phyloP scores from a whole-genome alignment of 108 stramenopile species.

The Thalassiosira profunda region DNA sequence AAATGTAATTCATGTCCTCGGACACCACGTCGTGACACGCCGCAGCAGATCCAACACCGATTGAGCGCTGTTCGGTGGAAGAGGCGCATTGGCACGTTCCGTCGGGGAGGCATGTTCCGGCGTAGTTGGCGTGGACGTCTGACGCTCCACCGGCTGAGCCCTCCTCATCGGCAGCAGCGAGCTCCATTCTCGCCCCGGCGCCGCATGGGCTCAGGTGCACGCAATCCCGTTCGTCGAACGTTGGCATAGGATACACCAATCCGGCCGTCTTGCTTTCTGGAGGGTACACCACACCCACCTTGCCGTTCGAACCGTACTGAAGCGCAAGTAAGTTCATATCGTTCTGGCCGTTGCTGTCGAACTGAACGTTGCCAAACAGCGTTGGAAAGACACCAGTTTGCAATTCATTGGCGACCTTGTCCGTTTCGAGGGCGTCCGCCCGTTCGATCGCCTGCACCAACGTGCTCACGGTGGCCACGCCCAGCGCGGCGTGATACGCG shows the following conservation, averaged over 20 bases:
- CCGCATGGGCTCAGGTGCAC: slow-evolving; percentile 1
- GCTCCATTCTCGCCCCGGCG: neutral
- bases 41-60: neutral
- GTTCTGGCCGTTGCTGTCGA: slow-evolving; percentile 28
- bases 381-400: slow-evolving; percentile 7
- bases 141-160: too few species aligned
- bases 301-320: slow-evolving; percentile 18
- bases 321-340: slow-evolving; percentile 3
- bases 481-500: slow-evolving; percentile 28
- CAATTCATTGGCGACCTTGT: neutral
- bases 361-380: slow-evolving; percentile 19
- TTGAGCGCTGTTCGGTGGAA: neutral
- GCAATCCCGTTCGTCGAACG: slow-evolving; percentile 32
- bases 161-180: too few species aligned
- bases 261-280: slow-evolving; percentile 1
- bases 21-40: neutral
- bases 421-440: neutral
- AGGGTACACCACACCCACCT: slow-evolving; percentile 25
- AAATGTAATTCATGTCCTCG: slow-evolving; percentile 32
- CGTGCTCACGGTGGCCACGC: slow-evolving; percentile 4
- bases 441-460: slow-evolving; percentile 24
- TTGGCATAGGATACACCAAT: slow-evolving; percentile 43
- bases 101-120: neutral
- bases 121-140: too few species aligned
- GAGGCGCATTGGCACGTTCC: slow-evolving; percentile 2